phyloP scores from a whole-genome alignment of 495 filamentous ascomycete genomes.

The Aspergillus haitiensis region DNA sequence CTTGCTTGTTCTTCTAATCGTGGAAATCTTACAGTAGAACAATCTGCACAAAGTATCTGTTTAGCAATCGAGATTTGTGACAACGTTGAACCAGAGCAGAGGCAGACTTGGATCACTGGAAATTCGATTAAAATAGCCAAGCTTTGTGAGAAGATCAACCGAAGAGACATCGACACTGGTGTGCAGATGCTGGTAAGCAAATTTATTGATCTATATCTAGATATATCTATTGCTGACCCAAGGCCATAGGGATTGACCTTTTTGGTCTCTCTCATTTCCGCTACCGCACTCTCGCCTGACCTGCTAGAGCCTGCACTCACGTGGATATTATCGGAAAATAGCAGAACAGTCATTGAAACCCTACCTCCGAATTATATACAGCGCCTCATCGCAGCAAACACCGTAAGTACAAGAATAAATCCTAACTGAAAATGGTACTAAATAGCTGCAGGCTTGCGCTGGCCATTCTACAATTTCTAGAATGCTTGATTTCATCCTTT shows the following conservation, averaged over 20 bases:
- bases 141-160: conserved; percentile 51
- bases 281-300: conserved; percentile 25
- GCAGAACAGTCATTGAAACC: conserved; percentile 20
- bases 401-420: conserved; percentile 23
- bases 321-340: conserved; percentile 34
- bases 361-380: conserved; percentile 29
- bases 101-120: conserved; percentile 44
- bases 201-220: neutral
- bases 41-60: conserved; percentile 49
- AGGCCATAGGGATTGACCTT: conserved; percentile 39
- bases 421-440: conserved; percentile 1
- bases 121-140: conserved; percentile 50
- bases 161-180: conserved; percentile 35
- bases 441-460: conserved; percentile 21
- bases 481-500: conserved; percentile 29
- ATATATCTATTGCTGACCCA: conserved; percentile 14
- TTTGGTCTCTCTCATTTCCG: conserved; percentile 33
- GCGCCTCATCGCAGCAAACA: conserved; percentile 28
- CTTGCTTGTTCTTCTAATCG: conserved; percentile 51
- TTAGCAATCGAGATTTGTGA: conserved; percentile 52
- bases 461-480: conserved; percentile 28
- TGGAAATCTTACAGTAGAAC: conserved; percentile 33
- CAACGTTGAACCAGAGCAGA: conserved; percentile 42
- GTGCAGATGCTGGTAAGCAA: conserved; percentile 47
- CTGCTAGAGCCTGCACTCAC: conserved; percentile 30